Evolutionary conservation across 179 eudicot species (phyloP), one percentile per base, ranked within the genome.

Genomic region (Beta corolliflora): DNA sequence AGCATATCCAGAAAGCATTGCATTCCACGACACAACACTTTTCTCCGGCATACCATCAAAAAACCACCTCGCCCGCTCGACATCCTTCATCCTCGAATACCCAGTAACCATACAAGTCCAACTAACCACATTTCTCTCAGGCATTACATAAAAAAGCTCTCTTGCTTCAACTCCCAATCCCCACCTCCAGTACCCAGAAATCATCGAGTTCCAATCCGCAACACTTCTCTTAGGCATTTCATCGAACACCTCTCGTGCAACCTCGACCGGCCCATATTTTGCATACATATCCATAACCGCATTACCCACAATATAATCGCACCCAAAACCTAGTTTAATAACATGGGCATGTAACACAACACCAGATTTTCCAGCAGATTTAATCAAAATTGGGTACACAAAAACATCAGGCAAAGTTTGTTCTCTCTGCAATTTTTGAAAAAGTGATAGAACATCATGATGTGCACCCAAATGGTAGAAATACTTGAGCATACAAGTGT

Each of bases 61-160:
- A 81, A 79, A 88, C 84, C 78, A 77, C 78, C 92, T 91, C 0
- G 94, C 96, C 16, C 69, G 86, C 80, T 72, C 88, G 83, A 89
- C 60, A 86, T 91, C 87, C 75, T 81, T 85, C 64, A 84, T 74
- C 77, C 64, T 88, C 44, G 94, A 88, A 65, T 79, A 91, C 79
- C 96, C 96, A 13, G 80, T 89, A 71, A 92, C 87, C 96, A 92
- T 92, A 14, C 91, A 85, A 44, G 92, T 92, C 96, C 94, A 91
- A 77, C 88, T 79, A 82, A 92, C 71, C 78, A 87, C 91, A 81
- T 89, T 89, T 84, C 81, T 89, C 58, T 81, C 86, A 44, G 86
- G 88, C 94, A 91, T 89, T 54, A 73, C 70, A 21, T 85, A 86
- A 82, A 92, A 92, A 79, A 92, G 71, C 74, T 59, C 68, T 18